Base-by-base conservation (phyloP, 75 land plant genomes). In the Cupressus sempervirens region DNA sequence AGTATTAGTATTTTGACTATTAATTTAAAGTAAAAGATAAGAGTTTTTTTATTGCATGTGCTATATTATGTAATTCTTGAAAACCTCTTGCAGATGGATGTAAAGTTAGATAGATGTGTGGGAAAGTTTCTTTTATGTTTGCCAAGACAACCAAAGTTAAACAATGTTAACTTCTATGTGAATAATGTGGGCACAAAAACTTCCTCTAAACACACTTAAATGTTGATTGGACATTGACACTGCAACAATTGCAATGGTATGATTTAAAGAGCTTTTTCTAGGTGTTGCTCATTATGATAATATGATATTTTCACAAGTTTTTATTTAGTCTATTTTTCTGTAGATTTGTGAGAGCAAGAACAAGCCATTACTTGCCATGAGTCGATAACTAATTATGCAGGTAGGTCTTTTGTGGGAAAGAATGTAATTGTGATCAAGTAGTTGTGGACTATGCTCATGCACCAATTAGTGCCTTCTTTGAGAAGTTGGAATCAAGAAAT, bases 351-450 rank as follows among this genome's bases (percentile, higher is more conserved):
- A 83, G n/a, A 87, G 88, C 50, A 84, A 89, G 56, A 83, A 81
- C 30, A 85, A 40, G 10, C 89, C 93, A 0, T 93, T 93, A 86
- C 91, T 93, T 36, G 89, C 90, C 2, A 26, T 93, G 36, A 83
- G 93, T 38, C 91, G 12, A 70, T 70, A 30, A 70, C 13, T 30
- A 10, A 70, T 12, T 30, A 58, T 58, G n/a, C 13, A 0, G 35
- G 73, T 9, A 35, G 72, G 30, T 29, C 26, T 67, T 23, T 0
- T 23, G 0, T 5, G 0, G 2, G 0, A n/a, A n/a, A 67, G 0
- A 7, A 67, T 67, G 7, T 26, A 2, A 20, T 3, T 20, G 72
- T 67, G 30, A 67, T 67, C 30, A 23, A 8, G 26, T 0, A n/a
- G 4, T 29, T 67, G 6, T 67, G n/a, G 72, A 5, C 26, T 7